Evolutionary conservation across 257 asterid genomes (phyloP).

Genomic region (Nicotiana tabacum): DNA sequence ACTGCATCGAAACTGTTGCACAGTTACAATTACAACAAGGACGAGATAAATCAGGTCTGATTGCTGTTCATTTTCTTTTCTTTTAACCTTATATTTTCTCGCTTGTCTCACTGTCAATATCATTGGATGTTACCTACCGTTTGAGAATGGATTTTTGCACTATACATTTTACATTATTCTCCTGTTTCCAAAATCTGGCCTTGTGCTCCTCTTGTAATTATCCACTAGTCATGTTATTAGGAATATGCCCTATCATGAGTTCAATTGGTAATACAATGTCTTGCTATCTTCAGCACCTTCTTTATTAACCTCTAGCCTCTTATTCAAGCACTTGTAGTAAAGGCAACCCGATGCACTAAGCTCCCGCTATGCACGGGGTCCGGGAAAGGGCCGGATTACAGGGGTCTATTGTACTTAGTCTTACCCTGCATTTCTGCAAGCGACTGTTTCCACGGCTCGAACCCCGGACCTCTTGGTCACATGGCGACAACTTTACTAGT

Average conservation of each 20-base stretch:
- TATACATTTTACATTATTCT: neutral
- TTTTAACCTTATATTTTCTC: neutral
- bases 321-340: neutral
- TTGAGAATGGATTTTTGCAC: neutral
- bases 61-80: neutral
- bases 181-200: neutral
- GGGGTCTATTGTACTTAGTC: too few relatives aligned
- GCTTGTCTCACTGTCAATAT: neutral
- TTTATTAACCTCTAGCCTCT: neutral
- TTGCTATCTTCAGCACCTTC: neutral
- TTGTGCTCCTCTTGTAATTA: neutral
- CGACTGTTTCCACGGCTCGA: too few relatives aligned
- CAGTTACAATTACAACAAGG: conserved; percentile 72
- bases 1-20: conserved; percentile 57
- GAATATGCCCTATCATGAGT: neutral
- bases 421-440: too few relatives aligned
- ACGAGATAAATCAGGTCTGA: conserved; percentile 87
- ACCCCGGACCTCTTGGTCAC: too few relatives aligned
- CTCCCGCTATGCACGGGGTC: too few relatives aligned
- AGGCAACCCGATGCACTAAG: too few relatives aligned
- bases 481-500: too few relatives aligned
- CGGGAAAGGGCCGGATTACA: too few relatives aligned
- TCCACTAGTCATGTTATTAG: neutral
- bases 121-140: neutral
- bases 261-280: neutral